These are phyloP conservation scores for Xylariaceae sp. DNA, from an alignment of 2,329 filamentous ascomycete species.

Conservation along the genomic window DNA sequence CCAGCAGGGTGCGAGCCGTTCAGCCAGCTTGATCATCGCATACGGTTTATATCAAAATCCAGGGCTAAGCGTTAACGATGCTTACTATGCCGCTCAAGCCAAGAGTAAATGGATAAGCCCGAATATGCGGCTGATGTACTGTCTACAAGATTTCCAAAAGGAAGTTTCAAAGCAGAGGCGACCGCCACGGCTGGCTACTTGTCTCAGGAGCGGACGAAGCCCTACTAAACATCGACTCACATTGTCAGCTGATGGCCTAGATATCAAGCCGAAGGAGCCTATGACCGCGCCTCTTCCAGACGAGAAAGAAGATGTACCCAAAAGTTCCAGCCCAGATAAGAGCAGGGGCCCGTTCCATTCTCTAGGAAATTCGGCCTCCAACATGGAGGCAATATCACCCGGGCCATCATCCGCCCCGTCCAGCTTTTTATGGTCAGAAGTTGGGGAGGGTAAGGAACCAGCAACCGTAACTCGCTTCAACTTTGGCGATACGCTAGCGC, in stretches of 20 bases:
- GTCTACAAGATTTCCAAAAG: constrained; percentile 75
- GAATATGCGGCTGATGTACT: constrained; percentile 91
- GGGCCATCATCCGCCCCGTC: constrained; percentile 66
- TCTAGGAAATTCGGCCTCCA: constrained; percentile 52
- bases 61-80: constrained; percentile 72
- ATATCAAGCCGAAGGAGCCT: constrained; percentile 51
- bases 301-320: constrained; percentile 46
- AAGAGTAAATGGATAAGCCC: constrained; percentile 85
- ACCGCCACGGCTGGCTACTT: constrained; percentile 43
- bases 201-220: constrained; percentile 49
- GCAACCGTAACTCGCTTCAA: constrained; percentile 41
- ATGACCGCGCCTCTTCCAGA: constrained; percentile 57
- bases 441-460: constrained; percentile 42
- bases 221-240: constrained; percentile 58
- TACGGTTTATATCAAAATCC: constrained; percentile 80
- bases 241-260: constrained; percentile 56
- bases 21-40: constrained; percentile 79
- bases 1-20: constrained; percentile 80
- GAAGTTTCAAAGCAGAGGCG: constrained; percentile 51
- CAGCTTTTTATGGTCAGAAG: constrained; percentile 55
- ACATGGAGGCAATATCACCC: constrained; percentile 49
- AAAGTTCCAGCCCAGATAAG: constrained; percentile 39
- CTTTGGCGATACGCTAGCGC: constrained; percentile 34
- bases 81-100: constrained; percentile 74
- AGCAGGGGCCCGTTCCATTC: constrained; percentile 45